These are phyloP conservation scores for Pseudocercospora eumusae DNA, from an alignment of 2,329 filamentous ascomycete genomes.

Conservation along the genomic window DNA sequence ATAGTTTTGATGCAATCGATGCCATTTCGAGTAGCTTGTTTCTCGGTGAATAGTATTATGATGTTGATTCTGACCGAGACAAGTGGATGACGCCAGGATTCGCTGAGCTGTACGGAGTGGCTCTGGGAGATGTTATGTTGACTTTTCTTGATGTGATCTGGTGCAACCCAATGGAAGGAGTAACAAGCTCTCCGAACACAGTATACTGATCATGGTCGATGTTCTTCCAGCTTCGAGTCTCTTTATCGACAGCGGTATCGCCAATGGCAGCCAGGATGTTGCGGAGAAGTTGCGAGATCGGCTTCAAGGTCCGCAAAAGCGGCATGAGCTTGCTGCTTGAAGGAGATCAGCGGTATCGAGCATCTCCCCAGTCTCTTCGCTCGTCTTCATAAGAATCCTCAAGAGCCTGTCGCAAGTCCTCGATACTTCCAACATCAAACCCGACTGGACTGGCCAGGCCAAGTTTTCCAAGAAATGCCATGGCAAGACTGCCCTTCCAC, in stretches of 20 bases:
- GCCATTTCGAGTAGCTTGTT: background rate
- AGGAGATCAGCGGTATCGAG: constrained; percentile 10
- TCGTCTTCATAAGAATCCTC: constrained; percentile 16
- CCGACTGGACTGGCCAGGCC: background rate
- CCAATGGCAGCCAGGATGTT: background rate
- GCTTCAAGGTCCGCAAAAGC: constrained; percentile 1
- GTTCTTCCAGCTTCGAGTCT: too few species aligned
- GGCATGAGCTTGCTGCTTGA: background rate
- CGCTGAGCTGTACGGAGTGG: background rate
- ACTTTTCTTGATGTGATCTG: background rate
- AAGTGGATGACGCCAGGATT: background rate
- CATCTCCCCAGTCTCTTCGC: constrained; percentile 44
- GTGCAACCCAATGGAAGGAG: background rate
- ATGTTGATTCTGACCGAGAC: background rate
- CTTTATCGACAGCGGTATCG: background rate
- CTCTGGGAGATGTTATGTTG: background rate
- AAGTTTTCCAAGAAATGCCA: constrained; percentile 9
- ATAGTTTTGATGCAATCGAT: background rate
- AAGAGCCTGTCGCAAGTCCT: constrained; percentile 10
- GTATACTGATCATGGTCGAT: background rate
- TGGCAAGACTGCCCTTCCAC: constrained; percentile 22
- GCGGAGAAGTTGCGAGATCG: constrained; percentile 9
- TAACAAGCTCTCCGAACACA: background rate
- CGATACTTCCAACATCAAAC: background rate
- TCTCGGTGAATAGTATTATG: background rate